Evolutionary conservation across 2,329 filamentous ascomycete genomes (phyloP).

Genomic region (Camptophora hylomeconis): DNA sequence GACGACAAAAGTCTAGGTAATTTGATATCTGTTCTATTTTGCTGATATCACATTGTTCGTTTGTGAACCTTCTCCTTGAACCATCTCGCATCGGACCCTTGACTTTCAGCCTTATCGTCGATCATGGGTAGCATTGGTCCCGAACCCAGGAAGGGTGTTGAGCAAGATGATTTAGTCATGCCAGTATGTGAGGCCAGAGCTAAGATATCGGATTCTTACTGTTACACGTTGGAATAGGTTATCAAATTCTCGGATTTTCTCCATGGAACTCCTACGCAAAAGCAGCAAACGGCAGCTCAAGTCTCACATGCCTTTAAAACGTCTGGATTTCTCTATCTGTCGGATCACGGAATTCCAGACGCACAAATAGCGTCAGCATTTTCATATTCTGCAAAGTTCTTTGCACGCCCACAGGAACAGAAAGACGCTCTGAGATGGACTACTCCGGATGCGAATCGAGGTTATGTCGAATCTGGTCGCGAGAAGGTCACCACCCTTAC

Average conservation of each 20-base stretch:
- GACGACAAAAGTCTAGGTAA: too few species aligned
- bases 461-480: slow-evolving; percentile 56
- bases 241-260: slow-evolving; percentile 70
- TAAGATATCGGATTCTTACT: too few species aligned
- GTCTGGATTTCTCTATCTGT: slow-evolving; percentile 81
- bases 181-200: slow-evolving; percentile 20
- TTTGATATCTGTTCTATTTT: too few species aligned
- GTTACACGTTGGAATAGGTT: slow-evolving; percentile 39
- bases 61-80: too few species aligned
- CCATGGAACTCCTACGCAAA: slow-evolving; percentile 45
- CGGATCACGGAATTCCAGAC: slow-evolving; percentile 59
- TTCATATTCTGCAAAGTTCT: slow-evolving; percentile 56
- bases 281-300: slow-evolving; percentile 52
- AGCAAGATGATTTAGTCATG: slow-evolving; percentile 32
- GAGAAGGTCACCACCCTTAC: slow-evolving; percentile 55
- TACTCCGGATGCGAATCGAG: slow-evolving; percentile 58
- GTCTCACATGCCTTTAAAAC: slow-evolving; percentile 71
- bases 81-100: too few species aligned
- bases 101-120: too few species aligned
- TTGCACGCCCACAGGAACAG: slow-evolving; percentile 45
- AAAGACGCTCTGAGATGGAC: slow-evolving; percentile 61
- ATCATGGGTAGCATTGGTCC: slow-evolving; percentile 9
- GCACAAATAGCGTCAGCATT: slow-evolving; percentile 51
- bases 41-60: too few species aligned
- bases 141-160: slow-evolving; percentile 20